Percentiles rank a stretch among this genome's conserved stretches.
Conservation (phyloP, 129 eudicot species). For the Artemisia argyi region DNA sequence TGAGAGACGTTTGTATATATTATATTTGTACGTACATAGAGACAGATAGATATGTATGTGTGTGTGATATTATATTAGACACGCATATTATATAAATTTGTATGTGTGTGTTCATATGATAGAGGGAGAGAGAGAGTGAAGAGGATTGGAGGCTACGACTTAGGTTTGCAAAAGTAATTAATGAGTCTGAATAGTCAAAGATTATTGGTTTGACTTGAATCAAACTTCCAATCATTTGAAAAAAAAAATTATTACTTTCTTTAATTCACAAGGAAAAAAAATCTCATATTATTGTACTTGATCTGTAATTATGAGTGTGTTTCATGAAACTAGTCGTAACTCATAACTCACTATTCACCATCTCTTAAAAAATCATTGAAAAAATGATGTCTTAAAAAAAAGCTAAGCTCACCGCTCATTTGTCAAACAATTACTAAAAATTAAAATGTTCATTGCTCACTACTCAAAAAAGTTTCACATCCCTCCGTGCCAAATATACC, state of each 20-base stretch:
- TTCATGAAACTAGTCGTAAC: too few species aligned
- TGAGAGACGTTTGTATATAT: not conserved
- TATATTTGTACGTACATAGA: not conserved
- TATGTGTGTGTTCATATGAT: not conserved
- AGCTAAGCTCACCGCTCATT: too few species aligned
- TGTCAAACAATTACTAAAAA: too few species aligned
- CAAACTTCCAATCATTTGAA: slow-evolving; percentile 9
- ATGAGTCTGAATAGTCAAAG: slow-evolving; percentile 18
- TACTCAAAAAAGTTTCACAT: too few species aligned
- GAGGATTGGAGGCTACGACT: not conserved
- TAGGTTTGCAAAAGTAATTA: not conserved
- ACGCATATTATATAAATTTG: slow-evolving; percentile 6
- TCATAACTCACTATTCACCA: too few species aligned
- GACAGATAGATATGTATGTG: not conserved
- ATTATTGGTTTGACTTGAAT: slow-evolving; percentile 18
- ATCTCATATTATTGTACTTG: too few species aligned
- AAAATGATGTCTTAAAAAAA: too few species aligned
- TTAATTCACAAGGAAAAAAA: too few species aligned
- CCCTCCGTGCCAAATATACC: too few species aligned
- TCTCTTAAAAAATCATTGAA: too few species aligned
- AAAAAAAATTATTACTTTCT: not conserved
- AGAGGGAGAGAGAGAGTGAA: slow-evolving; percentile 1
- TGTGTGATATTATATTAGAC: slow-evolving; percentile 1
- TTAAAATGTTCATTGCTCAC: too few species aligned
- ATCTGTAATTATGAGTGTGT: too few species aligned